Evolutionary conservation across 441 rosid species (phyloP).

Genomic region (Jatropha multifida): DNA sequence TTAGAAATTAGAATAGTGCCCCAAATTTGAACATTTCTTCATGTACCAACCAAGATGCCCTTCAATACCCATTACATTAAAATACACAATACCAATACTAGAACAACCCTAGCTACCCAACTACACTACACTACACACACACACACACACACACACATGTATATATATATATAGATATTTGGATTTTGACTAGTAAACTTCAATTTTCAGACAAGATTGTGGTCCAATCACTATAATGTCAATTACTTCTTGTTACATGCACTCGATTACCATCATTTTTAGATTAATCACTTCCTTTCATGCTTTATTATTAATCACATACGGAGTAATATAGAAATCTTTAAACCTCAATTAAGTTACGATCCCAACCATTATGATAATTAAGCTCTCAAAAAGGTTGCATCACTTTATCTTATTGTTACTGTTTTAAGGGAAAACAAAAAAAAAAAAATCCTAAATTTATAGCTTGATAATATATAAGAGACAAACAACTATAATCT

Average conservation of each 20-base stretch:
- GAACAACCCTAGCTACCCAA: not conserved
- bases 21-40: not conserved
- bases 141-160: no score
- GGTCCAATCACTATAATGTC: not conserved
- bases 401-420: not conserved
- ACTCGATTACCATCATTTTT: not conserved
- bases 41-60: not conserved
- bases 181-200: slow-evolving; percentile 4
- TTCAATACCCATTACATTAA: not conserved
- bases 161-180: not conserved
- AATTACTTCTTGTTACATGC: not conserved
- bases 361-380: not conserved
- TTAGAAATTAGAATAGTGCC: slow-evolving; percentile 3
- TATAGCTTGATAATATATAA: not conserved
- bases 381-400: not conserved
- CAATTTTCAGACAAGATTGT: not conserved
- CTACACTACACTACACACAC: not conserved
- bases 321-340: not conserved
- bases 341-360: not conserved
- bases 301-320: not conserved
- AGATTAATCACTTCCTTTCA: not conserved
- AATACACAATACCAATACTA: not conserved
- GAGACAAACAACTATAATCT: no score
- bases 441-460: not conserved
- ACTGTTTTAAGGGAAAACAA: not conserved